phyloP scores from a whole-genome alignment of 2,329 filamentous ascomycete genomes.

The Knufia fluminis region DNA sequence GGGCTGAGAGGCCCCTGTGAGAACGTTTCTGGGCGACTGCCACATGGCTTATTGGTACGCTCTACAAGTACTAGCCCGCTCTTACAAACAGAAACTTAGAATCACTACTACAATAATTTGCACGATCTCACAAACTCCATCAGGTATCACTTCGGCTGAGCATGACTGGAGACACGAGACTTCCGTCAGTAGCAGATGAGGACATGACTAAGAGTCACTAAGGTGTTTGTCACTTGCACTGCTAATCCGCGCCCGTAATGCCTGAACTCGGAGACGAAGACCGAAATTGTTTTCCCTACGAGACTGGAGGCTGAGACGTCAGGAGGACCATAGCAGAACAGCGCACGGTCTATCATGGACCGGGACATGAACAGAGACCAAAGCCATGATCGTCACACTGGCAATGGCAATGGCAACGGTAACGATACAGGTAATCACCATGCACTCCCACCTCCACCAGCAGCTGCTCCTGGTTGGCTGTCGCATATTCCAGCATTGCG shows the following conservation, averaged over 20 bases:
- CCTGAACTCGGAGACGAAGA: not conserved
- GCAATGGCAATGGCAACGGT: not conserved
- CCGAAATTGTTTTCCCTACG: not conserved
- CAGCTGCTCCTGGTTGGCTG: slow-evolving; percentile 6
- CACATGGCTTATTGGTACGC: not conserved
- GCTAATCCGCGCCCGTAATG: too few relatives aligned
- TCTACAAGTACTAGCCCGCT: not conserved
- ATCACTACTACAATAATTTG: not conserved
- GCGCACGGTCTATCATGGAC: slow-evolving; percentile 1
- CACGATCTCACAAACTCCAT: not conserved
- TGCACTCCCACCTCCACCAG: not conserved
- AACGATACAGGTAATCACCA: not conserved
- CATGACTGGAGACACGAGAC: not conserved
- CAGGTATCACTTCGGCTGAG: not conserved
- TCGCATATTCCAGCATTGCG: slow-evolving; percentile 7
- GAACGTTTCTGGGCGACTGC: not conserved
- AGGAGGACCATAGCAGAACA: not conserved
- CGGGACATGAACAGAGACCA: not conserved
- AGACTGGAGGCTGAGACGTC: slow-evolving; percentile 3
- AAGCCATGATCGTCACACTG: too few relatives aligned
- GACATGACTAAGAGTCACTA: not conserved
- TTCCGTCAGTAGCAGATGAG: not conserved
- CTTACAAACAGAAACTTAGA: not conserved
- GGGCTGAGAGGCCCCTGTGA: not conserved
- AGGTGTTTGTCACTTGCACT: not conserved